Conservation (phyloP, 495 filamentous ascomycete species). For the Xylaria nigripes region DNA sequence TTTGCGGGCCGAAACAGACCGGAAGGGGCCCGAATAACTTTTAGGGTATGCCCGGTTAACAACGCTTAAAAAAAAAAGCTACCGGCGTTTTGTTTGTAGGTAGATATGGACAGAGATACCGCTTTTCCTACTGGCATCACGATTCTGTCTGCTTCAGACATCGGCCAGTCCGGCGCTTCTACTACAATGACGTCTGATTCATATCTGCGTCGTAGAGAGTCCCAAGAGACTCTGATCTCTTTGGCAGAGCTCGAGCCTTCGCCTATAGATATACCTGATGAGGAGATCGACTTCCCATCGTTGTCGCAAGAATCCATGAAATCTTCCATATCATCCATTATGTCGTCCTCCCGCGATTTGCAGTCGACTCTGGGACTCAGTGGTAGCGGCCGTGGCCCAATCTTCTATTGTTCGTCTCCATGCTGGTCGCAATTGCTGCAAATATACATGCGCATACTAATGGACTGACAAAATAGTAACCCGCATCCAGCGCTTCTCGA, state of each 20-base stretch:
- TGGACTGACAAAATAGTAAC: slow-evolving; percentile 45
- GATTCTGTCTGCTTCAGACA: neutral
- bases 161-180: neutral
- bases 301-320: slow-evolving; percentile 26
- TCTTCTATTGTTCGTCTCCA: slow-evolving; percentile 50
- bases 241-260: slow-evolving; percentile 74
- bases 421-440: neutral
- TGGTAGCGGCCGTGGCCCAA: slow-evolving; percentile 43
- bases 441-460: neutral
- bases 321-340: slow-evolving; percentile 20
- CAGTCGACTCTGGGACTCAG: slow-evolving; percentile 47
- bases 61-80: too few species aligned
- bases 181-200: slow-evolving; percentile 17
- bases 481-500: slow-evolving; percentile 76
- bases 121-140: neutral
- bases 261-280: slow-evolving; percentile 57
- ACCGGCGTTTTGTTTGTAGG: too few species aligned
- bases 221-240: slow-evolving; percentile 50
- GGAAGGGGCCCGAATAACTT: too few species aligned
- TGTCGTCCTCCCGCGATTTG: slow-evolving; percentile 13
- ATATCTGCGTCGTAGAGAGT: slow-evolving; percentile 29
- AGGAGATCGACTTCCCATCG: slow-evolving; percentile 47
- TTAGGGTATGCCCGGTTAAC: too few species aligned
- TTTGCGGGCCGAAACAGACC: too few species aligned
- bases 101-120: neutral